These are phyloP conservation scores for Piromyces finnis DNA, from an alignment of 192 early-diverging fungal genomes.

Conservation along the genomic window DNA sequence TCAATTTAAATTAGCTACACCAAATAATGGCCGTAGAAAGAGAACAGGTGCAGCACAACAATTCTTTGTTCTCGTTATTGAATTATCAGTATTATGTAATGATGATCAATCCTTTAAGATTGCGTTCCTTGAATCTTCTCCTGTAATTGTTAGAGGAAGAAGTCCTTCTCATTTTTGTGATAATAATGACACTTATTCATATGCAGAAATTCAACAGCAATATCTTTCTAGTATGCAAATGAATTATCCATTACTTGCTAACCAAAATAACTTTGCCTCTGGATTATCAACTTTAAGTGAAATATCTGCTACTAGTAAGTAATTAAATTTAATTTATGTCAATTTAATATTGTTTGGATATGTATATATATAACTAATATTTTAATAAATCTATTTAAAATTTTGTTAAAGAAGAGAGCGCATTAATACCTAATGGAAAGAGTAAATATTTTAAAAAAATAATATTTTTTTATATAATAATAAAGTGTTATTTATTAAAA, in stretches of 20 bases:
- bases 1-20: constrained; percentile 93
- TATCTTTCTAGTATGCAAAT: neutral
- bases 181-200: constrained; percentile 1
- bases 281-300: neutral
- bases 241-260: neutral
- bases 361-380: neutral
- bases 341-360: too few relatives aligned
- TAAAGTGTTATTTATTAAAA: too few relatives aligned
- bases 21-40: constrained; percentile 61
- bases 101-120: constrained; percentile 30
- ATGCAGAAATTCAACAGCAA: neutral
- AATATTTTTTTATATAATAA: too few relatives aligned
- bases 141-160: constrained; percentile 79
- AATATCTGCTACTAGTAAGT: neutral
- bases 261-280: neutral
- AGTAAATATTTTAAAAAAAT: too few relatives aligned
- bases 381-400: neutral
- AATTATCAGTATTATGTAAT: constrained; percentile 52
- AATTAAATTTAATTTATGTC: too few relatives aligned
- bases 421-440: too few relatives aligned
- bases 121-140: constrained; percentile 57
- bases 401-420: too few relatives aligned
- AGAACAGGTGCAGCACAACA: constrained; percentile 82
- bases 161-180: constrained; percentile 86
- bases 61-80: constrained; percentile 69